phyloP scores from a whole-genome alignment of 441 rosid genomes.

The Croton setiger region DNA sequence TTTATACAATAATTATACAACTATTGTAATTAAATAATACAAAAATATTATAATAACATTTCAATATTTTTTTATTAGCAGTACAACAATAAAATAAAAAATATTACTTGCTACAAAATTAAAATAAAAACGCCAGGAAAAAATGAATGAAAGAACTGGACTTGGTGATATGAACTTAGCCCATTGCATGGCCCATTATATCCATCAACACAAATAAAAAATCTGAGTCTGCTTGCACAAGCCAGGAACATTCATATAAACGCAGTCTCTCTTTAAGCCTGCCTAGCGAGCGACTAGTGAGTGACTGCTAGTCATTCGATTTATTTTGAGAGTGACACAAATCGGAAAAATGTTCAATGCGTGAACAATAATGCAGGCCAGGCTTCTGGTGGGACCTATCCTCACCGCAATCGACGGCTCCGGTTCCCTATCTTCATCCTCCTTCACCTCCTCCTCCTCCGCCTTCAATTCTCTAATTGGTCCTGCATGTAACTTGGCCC shows the following conservation, averaged over 20 bases:
- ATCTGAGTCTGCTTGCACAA: too few species aligned
- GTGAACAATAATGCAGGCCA: slow-evolving; percentile 60
- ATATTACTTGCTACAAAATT: too few species aligned
- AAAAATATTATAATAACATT: too few species aligned
- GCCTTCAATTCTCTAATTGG: slow-evolving; percentile 8
- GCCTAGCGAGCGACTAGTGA: too few species aligned
- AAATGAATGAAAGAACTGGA: too few species aligned
- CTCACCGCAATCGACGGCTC: slow-evolving; percentile 38
- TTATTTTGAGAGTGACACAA: background rate
- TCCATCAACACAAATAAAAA: background rate
- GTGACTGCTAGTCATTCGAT: background rate
- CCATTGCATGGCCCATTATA: background rate
- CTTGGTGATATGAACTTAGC: background rate
- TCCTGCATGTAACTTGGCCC: slow-evolving; percentile 23
- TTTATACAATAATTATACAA: too few species aligned
- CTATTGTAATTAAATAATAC: too few species aligned
- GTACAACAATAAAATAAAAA: too few species aligned
- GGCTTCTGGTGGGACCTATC: slow-evolving; percentile 62
- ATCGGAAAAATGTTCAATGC: slow-evolving; percentile 2
- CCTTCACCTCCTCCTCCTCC: slow-evolving; percentile 19
- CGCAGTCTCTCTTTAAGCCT: too few species aligned
- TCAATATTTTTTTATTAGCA: too few species aligned
- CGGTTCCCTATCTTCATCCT: slow-evolving; percentile 17
- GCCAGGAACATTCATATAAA: too few species aligned
- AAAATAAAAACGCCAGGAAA: too few species aligned